These are phyloP conservation scores for Fraxinus albicans DNA, from an alignment of 305 asterid genomes.

Conservation along the genomic window DNA sequence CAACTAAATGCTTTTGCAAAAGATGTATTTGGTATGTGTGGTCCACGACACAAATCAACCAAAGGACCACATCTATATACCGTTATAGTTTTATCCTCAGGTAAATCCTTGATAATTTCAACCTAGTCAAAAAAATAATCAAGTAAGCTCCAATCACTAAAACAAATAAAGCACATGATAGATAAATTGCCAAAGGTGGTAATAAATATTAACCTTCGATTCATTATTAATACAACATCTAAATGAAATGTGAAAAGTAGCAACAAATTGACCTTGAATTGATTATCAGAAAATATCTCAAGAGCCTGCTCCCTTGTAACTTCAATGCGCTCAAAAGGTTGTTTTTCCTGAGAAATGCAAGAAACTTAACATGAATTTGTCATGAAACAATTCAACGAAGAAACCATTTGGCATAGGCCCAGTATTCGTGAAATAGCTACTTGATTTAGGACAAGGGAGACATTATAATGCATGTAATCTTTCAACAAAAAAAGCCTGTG, in stretches of 20 bases:
- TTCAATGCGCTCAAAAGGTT: conserved; percentile 92
- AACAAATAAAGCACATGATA: neutral
- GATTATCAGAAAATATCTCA: conserved; percentile 85
- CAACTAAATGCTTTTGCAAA: conserved; percentile 92
- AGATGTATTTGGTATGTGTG: conserved; percentile 94
- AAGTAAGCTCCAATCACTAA: neutral
- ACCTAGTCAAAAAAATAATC: conserved; percentile 44
- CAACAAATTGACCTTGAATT: conserved; percentile 61
- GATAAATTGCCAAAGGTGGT: neutral
- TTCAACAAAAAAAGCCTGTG: neutral
- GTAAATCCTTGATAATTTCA: conserved; percentile 89
- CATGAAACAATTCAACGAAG: neutral
- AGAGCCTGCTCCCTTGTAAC: conserved; percentile 88
- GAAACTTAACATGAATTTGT: neutral
- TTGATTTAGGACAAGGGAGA: neutral
- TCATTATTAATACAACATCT: neutral
- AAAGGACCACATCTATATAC: conserved; percentile 97
- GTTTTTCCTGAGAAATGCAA: conserved; percentile 62
- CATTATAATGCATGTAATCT: neutral
- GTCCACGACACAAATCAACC: conserved; percentile 97
- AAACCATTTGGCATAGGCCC: neutral
- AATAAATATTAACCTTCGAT: neutral
- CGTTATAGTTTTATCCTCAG: conserved; percentile 87
- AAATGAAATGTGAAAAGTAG: neutral
- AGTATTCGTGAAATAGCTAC: neutral